Evolutionary conservation across 257 asterid species (phyloP).

Genomic region (Haberlea rhodopensis): DNA sequence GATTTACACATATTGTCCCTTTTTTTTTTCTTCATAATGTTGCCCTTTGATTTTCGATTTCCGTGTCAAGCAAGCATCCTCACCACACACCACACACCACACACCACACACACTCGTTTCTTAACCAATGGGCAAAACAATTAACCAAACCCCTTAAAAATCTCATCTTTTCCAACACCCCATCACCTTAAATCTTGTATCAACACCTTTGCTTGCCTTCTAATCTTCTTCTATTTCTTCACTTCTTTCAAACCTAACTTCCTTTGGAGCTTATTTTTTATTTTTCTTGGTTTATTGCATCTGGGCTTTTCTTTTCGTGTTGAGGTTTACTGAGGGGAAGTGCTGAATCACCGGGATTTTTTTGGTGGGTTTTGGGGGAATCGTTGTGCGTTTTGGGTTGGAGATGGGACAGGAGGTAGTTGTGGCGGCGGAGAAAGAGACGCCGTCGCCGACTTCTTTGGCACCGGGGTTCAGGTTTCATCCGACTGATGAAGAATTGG

Average conservation of each 20-base stretch:
- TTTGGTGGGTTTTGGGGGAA: constrained; percentile 15
- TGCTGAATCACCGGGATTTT: constrained; percentile 18
- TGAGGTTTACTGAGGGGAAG: constrained; percentile 25
- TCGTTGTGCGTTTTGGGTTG: constrained; percentile 5
- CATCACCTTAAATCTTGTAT: constrained; percentile 14
- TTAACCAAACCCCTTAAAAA: constrained; percentile 29
- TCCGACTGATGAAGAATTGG: constrained; percentile 94
- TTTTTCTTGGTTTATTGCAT: constrained; percentile 7
- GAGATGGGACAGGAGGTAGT: constrained; percentile 57
- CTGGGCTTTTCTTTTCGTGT: constrained; percentile 22
- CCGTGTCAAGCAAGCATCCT: constrained; percentile 98
- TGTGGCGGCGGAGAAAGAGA: constrained; percentile 35
- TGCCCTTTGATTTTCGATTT: constrained; percentile 66
- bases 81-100: constrained; percentile 33
- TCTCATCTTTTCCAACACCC: constrained; percentile 19
- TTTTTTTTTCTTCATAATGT: constrained; percentile 6
- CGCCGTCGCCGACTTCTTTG: constrained; percentile 66
- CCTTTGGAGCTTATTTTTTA: constrained; percentile 11
- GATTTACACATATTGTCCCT: constrained; percentile 17
- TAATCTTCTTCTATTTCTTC: constrained; percentile 35
- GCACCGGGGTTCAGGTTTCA: constrained; percentile 98
- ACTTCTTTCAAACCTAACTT: constrained; percentile 30
- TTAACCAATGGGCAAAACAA: constrained; percentile 53
- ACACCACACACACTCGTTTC: constrained; percentile 32
- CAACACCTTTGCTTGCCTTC: constrained; percentile 55